Base-by-base conservation (phyloP, 2,329 filamentous ascomycete species). In the Neurospora sp. region DNA sequence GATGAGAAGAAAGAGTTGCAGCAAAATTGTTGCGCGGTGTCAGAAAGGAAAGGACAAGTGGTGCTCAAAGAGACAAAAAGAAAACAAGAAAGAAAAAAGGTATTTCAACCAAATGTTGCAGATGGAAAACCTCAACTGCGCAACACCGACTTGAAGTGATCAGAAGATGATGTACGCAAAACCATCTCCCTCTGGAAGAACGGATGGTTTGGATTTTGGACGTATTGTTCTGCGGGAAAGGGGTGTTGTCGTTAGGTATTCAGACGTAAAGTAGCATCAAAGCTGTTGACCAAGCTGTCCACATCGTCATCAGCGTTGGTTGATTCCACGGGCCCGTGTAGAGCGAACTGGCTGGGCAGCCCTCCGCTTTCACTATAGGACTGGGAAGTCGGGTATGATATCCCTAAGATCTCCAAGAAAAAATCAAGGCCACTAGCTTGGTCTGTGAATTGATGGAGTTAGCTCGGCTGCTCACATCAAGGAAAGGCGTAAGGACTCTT, bases 401-500 rank as follows among this genome's bases (percentile, higher is more conserved):
- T 4, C 28, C 3, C 28, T 2, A 28, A 28, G 28, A 28, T 28
- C 28, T 28, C 28, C 3, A 28, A 28, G 28, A 43, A 43, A 10
- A 12, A 40, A 17, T 6, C 28, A 12, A 40, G 39, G 6, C 15
- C 39, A 8, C 6, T 43, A 6, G 0, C 17, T 43, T 4, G 17
- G 17, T 8, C 46, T 23, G 19, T 8, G 15, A 12, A 5, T 10
- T 52, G 43, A 23, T 52, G n/a, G 19, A 23, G 12, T 52, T 2
- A 52, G 19, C 10, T 12, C 10, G 19, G 43, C n/a, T 52, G 43
- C 43, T 52, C 19, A 52, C 11, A 23, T 2, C 8, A 6, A 23
- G 8, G 0, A 11, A 3, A 11, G 2, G 0, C 2, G 2, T 0
- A 52, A 3, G 43, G 43, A 5, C n/a, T 52, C 8, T 23, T 23